Percentiles rank a stretch among this genome's conserved stretches.
phyloP scores from a whole-genome alignment of 2,329 filamentous ascomycete genomes.

The Colletotrichum coccodes region DNA sequence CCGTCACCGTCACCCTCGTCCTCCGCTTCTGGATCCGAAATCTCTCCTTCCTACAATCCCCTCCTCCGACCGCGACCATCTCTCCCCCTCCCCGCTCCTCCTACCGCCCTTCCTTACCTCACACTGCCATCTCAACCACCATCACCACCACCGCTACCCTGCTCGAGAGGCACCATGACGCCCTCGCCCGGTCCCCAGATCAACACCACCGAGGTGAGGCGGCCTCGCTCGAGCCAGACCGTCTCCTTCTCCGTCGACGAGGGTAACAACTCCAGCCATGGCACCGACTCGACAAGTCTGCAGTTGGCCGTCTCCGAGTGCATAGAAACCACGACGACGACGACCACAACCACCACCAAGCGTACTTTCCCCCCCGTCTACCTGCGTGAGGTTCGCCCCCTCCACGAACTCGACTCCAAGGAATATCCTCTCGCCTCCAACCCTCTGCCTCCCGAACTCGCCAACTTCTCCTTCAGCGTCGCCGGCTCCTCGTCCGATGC shows the following conservation, averaged over 20 bases:
- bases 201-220: conserved; percentile 35
- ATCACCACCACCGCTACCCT: conserved; percentile 7
- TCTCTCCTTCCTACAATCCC: neutral
- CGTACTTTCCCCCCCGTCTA: conserved; percentile 86
- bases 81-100: neutral
- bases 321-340: conserved; percentile 78
- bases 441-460: conserved; percentile 82
- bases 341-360: conserved; percentile 91
- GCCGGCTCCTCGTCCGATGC: conserved; percentile 57
- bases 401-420: conserved; percentile 82
- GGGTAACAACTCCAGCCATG: conserved; percentile 40
- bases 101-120: neutral
- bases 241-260: conserved; percentile 61
- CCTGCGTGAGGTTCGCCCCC: conserved; percentile 76
- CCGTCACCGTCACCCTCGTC: conserved; percentile 1
- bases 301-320: conserved; percentile 72
- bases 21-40: neutral
- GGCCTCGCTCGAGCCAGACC: conserved; percentile 52
- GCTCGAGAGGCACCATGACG: conserved; percentile 45
- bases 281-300: conserved; percentile 46
- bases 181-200: conserved; percentile 43
- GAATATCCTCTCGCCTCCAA: conserved; percentile 88
- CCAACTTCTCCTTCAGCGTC: conserved; percentile 78
- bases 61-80: conserved; percentile 1
- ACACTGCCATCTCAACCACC: neutral